Evolutionary conservation across 306 rosid genomes (phyloP), one percentile per base, ranked within the genome.

Genomic region (Astragalus glycyphyllos): DNA sequence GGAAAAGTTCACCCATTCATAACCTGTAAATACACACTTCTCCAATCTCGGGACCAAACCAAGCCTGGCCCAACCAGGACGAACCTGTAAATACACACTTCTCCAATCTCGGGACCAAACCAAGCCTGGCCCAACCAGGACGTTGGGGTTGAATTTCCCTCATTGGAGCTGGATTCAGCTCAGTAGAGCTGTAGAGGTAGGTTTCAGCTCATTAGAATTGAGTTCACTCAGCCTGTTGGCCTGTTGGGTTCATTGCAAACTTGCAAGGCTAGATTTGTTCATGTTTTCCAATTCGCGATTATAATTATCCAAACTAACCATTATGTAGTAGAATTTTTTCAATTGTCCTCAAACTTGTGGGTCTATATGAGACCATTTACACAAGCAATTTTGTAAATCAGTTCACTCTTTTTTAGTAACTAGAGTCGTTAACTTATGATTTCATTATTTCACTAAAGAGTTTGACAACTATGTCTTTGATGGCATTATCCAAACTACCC

Each of bases 1-100:
- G 45, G 14, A 60, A 58, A 58, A 57, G 20, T 17, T 42, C 45
- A 68, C 17, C n/a, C 66, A 57, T 16, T 4, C 32, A 46, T 38
- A 23, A n/a, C 40, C 20, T 15, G 12, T 55, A 26, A 57, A 29
- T 2, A 76, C 40, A 59, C 49, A 51, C 37, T 26, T 26, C 31
- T 26, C 31, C 31, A 26, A 26, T 26, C 31, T 26, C 31, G 0
- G 4, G 31, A 26, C 31, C 31, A 26, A 26, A 26, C 31, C 31
- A 26, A 4, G 3, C 31, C 31, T 26, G 31, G 4, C 31, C 31
- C 31, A 26, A 45, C 46, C 40, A n/a, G n/a, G n/a, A n/a, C n/a
- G n/a, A 23, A n/a, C 40, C 20, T 15, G 12, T 55, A 26, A 57
- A 29, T 2, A 76, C 40, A 59, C 49, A 51, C 37, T 26, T 26